Evolutionary conservation across 805 yeast genomes (phyloP).

Genomic region (Kregervanrija pseudodelftensis): DNA sequence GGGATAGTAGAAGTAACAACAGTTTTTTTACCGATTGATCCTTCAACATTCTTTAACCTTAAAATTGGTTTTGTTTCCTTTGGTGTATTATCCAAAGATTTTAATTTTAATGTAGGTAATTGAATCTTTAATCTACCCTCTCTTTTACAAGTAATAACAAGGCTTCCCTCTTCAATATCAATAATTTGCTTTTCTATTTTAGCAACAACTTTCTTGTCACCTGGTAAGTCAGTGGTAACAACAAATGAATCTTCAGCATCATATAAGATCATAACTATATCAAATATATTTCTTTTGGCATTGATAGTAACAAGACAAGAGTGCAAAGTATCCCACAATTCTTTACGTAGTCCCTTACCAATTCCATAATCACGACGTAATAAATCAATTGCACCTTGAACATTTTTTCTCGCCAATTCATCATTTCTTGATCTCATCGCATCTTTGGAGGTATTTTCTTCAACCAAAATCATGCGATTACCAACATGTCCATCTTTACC

Average conservation of each 20-base stretch:
- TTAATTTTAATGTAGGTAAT: constrained; percentile 29
- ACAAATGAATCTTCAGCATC: constrained; percentile 50
- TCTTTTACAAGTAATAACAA: constrained; percentile 45
- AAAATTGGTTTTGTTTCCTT: constrained; percentile 9
- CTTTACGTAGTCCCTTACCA: constrained; percentile 48
- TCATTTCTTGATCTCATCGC: constrained; percentile 52
- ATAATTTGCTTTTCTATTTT: constrained; percentile 27
- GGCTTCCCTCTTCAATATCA: constrained; percentile 25
- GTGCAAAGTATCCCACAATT: constrained; percentile 66
- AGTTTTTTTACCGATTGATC: no score
- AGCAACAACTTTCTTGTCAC: constrained; percentile 60
- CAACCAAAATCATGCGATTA: constrained; percentile 44
- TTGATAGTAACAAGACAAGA: constrained; percentile 51
- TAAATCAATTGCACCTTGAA: constrained; percentile 60
- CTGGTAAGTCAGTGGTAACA: constrained; percentile 63
- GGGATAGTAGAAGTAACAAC: no score
- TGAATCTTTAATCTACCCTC: constrained; percentile 53
- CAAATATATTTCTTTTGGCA: constrained; percentile 57
- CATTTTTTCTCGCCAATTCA: constrained; percentile 53
- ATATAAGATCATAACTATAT: constrained; percentile 58
- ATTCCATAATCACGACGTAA: constrained; percentile 52
- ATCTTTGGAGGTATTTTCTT: constrained; percentile 37
- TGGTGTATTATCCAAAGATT: constrained; percentile 11
- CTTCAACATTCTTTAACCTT: constrained; percentile 9
- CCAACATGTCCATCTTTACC: constrained; percentile 11